A percentile compares a stretch with the other conserved stretches of the same genome.
phyloP scores from a whole-genome alignment of 768 basidiomycete species.

The Termitomyces sp. region DNA sequence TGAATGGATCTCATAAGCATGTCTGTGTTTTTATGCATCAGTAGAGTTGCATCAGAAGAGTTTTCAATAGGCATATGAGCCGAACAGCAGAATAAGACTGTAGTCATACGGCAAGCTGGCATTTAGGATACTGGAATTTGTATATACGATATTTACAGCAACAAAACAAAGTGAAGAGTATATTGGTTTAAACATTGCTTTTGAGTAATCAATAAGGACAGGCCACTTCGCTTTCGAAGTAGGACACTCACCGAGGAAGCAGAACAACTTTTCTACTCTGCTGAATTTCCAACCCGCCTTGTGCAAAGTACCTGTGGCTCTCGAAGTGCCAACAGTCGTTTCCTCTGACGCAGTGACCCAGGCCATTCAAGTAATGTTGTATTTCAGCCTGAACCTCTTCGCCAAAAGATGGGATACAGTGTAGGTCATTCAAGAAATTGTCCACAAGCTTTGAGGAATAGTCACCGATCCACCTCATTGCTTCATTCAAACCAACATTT shows the following conservation, averaged over 20 bases:
- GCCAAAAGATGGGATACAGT: neutral
- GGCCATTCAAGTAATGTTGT: neutral
- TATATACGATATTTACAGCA: too few species aligned
- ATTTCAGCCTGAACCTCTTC: neutral
- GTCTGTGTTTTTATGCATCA: too few species aligned
- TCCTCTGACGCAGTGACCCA: neutral
- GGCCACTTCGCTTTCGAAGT: neutral
- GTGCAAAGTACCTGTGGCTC: neutral
- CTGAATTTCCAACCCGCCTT: neutral
- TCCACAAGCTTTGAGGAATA: neutral
- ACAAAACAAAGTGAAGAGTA: too few species aligned
- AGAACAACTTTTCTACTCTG: neutral
- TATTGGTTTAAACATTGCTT: neutral
- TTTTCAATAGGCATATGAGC: too few species aligned
- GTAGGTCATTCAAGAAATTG: neutral
- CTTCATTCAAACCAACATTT: neutral
- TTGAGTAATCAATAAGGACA: neutral
- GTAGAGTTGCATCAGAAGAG: too few species aligned
- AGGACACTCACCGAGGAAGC: neutral
- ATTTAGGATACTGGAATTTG: too few species aligned
- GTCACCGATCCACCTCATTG: neutral
- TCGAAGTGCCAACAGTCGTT: neutral
- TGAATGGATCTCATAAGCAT: too few species aligned
- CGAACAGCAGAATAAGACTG: too few species aligned
- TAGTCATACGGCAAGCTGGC: too few species aligned